These are phyloP conservation scores for Taphrina pruni DNA, from an alignment of 1,139 yeast genomes.

Conservation along the genomic window DNA sequence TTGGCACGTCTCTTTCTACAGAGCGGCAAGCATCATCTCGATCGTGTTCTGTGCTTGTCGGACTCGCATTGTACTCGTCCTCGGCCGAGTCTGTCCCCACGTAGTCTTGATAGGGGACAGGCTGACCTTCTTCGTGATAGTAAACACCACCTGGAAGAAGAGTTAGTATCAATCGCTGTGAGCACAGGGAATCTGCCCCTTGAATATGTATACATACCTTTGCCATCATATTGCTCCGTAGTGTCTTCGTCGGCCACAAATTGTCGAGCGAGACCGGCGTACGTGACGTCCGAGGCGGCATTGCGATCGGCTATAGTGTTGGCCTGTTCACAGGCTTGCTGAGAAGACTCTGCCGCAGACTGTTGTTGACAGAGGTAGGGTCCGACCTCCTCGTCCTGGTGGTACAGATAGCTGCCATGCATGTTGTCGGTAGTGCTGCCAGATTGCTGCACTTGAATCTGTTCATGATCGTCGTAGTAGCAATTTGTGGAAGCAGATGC, in stretches of 20 bases:
- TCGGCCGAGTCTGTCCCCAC: conserved; percentile 1
- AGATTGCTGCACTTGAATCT: conserved; percentile 10
- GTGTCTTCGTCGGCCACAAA: neutral
- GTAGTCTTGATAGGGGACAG: conserved; percentile 1
- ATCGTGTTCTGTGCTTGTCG: conserved; percentile 1
- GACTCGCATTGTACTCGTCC: neutral
- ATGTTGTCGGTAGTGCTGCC: conserved; percentile 6
- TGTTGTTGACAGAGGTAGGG: neutral
- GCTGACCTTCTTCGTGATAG: neutral
- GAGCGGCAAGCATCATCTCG: neutral
- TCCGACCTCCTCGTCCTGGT: neutral
- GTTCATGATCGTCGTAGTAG: conserved; percentile 15
- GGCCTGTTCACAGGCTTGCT: neutral
- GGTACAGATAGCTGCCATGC: conserved; percentile 11
- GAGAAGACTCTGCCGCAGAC: neutral
- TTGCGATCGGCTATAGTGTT: neutral
- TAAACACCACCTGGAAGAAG: neutral
- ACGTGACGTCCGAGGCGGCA: neutral
- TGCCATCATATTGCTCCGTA: neutral
- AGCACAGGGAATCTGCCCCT: no score
- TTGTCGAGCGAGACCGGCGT: neutral
- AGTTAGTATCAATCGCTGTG: neutral
- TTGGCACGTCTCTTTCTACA: conserved; percentile 10
- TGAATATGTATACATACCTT: neutral
- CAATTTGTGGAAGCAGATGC: conserved; percentile 15